These are phyloP conservation scores for Pleurostoma richardsiae DNA, from an alignment of 2,329 filamentous ascomycete species.

Conservation along the genomic window DNA sequence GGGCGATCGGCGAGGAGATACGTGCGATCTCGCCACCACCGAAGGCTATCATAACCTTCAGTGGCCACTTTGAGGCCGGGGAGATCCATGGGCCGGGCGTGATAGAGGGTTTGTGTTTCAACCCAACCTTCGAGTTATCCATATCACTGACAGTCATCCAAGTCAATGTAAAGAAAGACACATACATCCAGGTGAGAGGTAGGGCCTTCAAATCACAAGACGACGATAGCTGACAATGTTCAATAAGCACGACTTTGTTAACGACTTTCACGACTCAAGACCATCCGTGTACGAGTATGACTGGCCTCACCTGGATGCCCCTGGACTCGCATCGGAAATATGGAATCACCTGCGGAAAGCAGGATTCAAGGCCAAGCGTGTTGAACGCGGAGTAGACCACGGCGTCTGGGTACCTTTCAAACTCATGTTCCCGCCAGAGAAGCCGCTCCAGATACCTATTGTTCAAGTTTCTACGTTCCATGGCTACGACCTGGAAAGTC, in stretches of 20 bases:
- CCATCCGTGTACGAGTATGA: constrained; percentile 16
- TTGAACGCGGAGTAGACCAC: constrained; percentile 14
- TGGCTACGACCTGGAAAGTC: constrained; percentile 13
- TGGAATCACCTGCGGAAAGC: constrained; percentile 11
- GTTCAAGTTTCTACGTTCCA: constrained; percentile 15
- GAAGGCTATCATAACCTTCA: constrained; percentile 15
- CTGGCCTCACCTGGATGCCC: constrained; percentile 13
- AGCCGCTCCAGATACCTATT: constrained; percentile 13
- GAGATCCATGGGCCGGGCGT: constrained; percentile 15
- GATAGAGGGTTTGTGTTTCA: constrained; percentile 7
- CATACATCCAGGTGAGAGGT: constrained; percentile 12
- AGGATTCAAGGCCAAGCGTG: constrained; percentile 15
- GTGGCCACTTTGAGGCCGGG: constrained; percentile 15
- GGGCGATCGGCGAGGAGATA: constrained; percentile 13
- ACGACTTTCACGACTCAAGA: constrained; percentile 15
- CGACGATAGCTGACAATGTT: constrained; percentile 1
- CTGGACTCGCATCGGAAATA: constrained; percentile 11
- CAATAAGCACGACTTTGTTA: constrained; percentile 14
- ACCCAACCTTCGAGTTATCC: background rate
- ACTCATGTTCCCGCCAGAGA: constrained; percentile 14
- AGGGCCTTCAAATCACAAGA: background rate
- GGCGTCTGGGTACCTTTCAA: constrained; percentile 16
- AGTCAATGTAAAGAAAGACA: constrained; percentile 14
- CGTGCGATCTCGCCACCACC: constrained; percentile 11
- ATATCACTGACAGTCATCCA: background rate